A percentile compares a stretch with the other conserved stretches of the same genome.
phyloP scores from a whole-genome alignment of 345 rosid genomes.

The Stellera chamaejasme region DNA sequence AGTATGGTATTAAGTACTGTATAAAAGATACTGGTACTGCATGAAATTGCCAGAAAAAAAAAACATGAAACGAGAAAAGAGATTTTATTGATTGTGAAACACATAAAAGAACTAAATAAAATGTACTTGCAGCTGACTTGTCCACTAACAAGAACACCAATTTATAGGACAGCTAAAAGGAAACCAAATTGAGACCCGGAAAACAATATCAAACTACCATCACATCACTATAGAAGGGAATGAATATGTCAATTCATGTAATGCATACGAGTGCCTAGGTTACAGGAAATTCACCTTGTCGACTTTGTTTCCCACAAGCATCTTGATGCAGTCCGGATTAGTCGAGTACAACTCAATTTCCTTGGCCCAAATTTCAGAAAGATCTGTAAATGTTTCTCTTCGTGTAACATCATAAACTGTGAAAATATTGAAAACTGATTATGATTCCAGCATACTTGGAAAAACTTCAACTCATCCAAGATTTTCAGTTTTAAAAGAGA shows the following conservation, averaged over 20 bases:
- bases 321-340: slow-evolving; percentile 75
- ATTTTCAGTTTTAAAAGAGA: too few species aligned
- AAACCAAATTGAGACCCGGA: not conserved
- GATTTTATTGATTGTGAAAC: too few species aligned
- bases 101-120: too few species aligned
- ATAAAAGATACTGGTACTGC: too few species aligned
- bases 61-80: too few species aligned
- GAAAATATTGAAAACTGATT: not conserved
- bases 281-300: slow-evolving; percentile 41
- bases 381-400: slow-evolving; percentile 61
- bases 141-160: not conserved
- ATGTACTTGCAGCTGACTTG: too few species aligned
- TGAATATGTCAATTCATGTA: too few species aligned
- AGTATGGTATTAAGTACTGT: too few species aligned
- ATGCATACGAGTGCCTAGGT: too few species aligned
- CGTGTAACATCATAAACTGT: slow-evolving; percentile 68
- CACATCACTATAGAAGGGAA: not conserved
- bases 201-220: not conserved
- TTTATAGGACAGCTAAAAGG: too few species aligned
- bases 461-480: too few species aligned
- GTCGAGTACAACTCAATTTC: slow-evolving; percentile 74
- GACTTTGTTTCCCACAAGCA: slow-evolving; percentile 78
- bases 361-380: slow-evolving; percentile 67
- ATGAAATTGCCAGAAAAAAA: too few species aligned
- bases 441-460: not conserved